Evolutionary conservation across 2,329 filamentous ascomycete genomes (phyloP).

Genomic region (Pseudocercospora vitis): DNA sequence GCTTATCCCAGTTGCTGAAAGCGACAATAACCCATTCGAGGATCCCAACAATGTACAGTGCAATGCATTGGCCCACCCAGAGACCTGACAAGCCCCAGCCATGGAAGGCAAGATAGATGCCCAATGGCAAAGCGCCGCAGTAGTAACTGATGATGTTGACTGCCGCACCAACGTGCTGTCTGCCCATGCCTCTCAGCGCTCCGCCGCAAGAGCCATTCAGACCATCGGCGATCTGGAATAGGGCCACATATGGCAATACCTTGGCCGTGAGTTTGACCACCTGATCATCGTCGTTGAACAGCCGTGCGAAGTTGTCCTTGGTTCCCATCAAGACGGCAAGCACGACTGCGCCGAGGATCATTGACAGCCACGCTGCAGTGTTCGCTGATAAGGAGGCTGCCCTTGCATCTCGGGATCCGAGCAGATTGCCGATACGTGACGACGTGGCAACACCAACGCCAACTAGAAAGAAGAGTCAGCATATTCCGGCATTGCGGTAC

Average conservation of each 20-base stretch:
- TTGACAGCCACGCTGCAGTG: conserved; percentile 70
- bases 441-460: conserved; percentile 81
- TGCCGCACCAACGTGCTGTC: conserved; percentile 78
- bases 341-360: conserved; percentile 66
- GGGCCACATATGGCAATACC: conserved; percentile 80
- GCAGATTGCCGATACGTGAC: conserved; percentile 73
- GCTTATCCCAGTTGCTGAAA: conserved; percentile 71
- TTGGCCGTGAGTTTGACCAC: conserved; percentile 72
- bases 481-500: neutral
- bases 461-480: conserved; percentile 39
- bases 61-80: conserved; percentile 67
- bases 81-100: conserved; percentile 79
- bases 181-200: conserved; percentile 76
- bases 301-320: conserved; percentile 69
- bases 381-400: conserved; percentile 73
- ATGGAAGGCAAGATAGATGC: conserved; percentile 81
- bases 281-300: conserved; percentile 76
- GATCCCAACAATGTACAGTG: conserved; percentile 74
- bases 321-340: conserved; percentile 68
- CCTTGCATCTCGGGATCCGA: conserved; percentile 65
- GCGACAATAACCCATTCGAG: conserved; percentile 79
- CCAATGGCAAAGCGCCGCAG: conserved; percentile 74
- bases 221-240: conserved; percentile 89
- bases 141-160: conserved; percentile 87
- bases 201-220: conserved; percentile 84